A percentile compares a stretch with the other conserved stretches of the same genome.
Evolutionary conservation across 495 filamentous ascomycete species (phyloP).

Genomic region (Penicillium paradoxum): DNA sequence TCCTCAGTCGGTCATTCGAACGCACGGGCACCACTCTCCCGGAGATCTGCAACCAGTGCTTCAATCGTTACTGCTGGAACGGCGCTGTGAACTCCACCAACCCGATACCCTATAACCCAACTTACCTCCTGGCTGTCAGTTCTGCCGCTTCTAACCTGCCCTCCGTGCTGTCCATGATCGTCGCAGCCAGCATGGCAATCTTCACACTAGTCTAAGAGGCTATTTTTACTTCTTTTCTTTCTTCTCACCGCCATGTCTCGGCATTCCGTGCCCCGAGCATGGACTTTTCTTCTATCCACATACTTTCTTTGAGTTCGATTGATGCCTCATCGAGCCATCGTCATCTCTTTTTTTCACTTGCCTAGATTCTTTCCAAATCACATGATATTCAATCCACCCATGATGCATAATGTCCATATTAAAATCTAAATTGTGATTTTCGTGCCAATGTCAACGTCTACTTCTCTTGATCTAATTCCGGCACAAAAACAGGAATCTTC

Average conservation of each 20-base stretch:
- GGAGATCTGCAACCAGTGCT: constrained; percentile 66
- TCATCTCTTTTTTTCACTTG: neutral
- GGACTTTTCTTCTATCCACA: neutral
- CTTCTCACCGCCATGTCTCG: neutral
- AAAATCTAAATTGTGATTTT: no score
- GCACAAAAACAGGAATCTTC: no score
- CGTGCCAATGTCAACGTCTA: no score
- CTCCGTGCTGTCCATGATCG: constrained; percentile 15
- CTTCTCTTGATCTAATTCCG: no score
- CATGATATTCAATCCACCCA: no score
- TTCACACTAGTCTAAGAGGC: constrained; percentile 19
- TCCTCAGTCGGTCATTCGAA: constrained; percentile 69
- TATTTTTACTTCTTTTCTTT: neutral
- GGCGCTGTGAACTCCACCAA: constrained; percentile 30
- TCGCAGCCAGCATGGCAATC: constrained; percentile 23
- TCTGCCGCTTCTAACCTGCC: constrained; percentile 13
- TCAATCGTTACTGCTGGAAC: constrained; percentile 74
- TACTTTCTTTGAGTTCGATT: neutral
- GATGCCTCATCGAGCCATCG: neutral
- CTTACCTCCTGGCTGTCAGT: constrained; percentile 15
- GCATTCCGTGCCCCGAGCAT: neutral
- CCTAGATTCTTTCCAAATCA: neutral
- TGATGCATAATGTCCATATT: neutral
- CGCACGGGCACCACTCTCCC: constrained; percentile 62
- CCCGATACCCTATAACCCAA: constrained; percentile 29